Percentiles rank a stretch among this genome's conserved stretches.
These are phyloP conservation scores for Vitis hybrid DNA, from an alignment of 177 flowering plant species.

Conservation along the genomic window DNA sequence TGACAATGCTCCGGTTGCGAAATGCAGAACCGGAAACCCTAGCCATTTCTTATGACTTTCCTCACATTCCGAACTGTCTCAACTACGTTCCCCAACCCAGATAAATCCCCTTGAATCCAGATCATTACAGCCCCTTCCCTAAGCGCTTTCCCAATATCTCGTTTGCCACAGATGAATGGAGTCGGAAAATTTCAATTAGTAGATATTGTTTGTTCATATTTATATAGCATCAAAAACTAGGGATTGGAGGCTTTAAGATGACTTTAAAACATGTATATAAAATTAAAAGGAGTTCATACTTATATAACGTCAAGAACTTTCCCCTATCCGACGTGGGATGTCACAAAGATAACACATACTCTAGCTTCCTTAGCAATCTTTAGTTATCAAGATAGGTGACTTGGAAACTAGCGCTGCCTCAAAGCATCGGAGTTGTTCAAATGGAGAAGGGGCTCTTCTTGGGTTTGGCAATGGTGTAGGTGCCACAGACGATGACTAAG, in stretches of 20 bases:
- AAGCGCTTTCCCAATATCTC: slow-evolving; percentile 49
- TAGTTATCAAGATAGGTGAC: slow-evolving; percentile 13
- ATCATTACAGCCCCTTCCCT: slow-evolving; percentile 69
- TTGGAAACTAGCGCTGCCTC: slow-evolving; percentile 51
- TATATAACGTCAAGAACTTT: too few species aligned
- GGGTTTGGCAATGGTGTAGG: slow-evolving; percentile 24
- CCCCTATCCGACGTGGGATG: too few species aligned
- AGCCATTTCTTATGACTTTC: slow-evolving; percentile 52
- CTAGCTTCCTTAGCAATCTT: slow-evolving; percentile 43
- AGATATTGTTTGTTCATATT: too few species aligned
- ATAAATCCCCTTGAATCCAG: slow-evolving; percentile 41
- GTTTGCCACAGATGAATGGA: slow-evolving; percentile 55
- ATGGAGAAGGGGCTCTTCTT: slow-evolving; percentile 41
- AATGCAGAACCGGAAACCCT: slow-evolving; percentile 46
- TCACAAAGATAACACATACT: slow-evolving; percentile 21
- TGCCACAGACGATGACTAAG: slow-evolving; percentile 10
- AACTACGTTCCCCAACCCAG: slow-evolving; percentile 34
- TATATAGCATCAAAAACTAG: too few species aligned
- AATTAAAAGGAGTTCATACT: too few species aligned
- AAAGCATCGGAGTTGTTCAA: slow-evolving; percentile 46
- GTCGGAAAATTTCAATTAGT: slow-evolving; percentile 28
- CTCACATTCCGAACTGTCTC: slow-evolving; percentile 50
- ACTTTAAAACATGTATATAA: accelerated
- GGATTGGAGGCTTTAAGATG: too few species aligned
- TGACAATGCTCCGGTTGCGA: slow-evolving; percentile 51